A percentile compares a stretch with the other conserved stretches of the same genome.
These are phyloP conservation scores for Pythium sukuiense DNA, from an alignment of 352 stramenopile species.

Conservation along the genomic window DNA sequence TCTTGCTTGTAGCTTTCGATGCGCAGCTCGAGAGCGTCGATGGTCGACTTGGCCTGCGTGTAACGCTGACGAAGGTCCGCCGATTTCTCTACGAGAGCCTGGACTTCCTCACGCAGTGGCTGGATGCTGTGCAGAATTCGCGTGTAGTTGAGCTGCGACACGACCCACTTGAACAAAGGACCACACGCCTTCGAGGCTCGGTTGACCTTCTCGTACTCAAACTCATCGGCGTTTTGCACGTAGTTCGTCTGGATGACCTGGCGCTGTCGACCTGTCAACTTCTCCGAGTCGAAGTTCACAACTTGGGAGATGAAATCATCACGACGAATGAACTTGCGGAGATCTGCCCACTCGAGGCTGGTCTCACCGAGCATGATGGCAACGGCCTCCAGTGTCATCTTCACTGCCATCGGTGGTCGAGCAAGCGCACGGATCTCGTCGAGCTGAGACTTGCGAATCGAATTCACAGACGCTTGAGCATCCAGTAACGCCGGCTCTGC, in stretches of 20 bases:
- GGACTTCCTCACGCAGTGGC: slow-evolving; percentile 98
- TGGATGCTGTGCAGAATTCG: slow-evolving; percentile 98
- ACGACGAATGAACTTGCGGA: slow-evolving; percentile 96
- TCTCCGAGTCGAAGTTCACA: slow-evolving; percentile 98
- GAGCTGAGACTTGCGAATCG: slow-evolving; percentile 98
- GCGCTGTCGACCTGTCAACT: slow-evolving; percentile 93
- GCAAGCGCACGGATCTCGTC: slow-evolving; percentile 98
- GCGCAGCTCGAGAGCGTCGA: slow-evolving; percentile 93
- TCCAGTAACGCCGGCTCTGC: slow-evolving; percentile 97
- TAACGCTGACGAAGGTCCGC: slow-evolving; percentile 92
- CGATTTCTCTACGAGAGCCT: slow-evolving; percentile 94
- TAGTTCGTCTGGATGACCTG: slow-evolving; percentile 96
- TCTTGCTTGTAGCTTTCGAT: slow-evolving; percentile 99
- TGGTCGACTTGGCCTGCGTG: slow-evolving; percentile 90
- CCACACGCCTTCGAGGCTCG: slow-evolving; percentile 96
- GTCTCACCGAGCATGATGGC: slow-evolving; percentile 98
- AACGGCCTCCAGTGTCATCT: slow-evolving; percentile 97
- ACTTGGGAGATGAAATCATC: slow-evolving; percentile 99
- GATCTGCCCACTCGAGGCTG: slow-evolving; percentile 96
- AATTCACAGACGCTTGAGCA: slow-evolving; percentile 96
- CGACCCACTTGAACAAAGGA: slow-evolving; percentile 99
- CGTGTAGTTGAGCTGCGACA: slow-evolving; percentile 98
- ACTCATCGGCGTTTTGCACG: slow-evolving; percentile 90
- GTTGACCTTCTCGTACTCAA: slow-evolving; percentile 92
- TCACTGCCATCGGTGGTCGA: slow-evolving; percentile 95